phyloP scores from a whole-genome alignment of 116 monocot species.

The Dioscorea cayenensis region DNA sequence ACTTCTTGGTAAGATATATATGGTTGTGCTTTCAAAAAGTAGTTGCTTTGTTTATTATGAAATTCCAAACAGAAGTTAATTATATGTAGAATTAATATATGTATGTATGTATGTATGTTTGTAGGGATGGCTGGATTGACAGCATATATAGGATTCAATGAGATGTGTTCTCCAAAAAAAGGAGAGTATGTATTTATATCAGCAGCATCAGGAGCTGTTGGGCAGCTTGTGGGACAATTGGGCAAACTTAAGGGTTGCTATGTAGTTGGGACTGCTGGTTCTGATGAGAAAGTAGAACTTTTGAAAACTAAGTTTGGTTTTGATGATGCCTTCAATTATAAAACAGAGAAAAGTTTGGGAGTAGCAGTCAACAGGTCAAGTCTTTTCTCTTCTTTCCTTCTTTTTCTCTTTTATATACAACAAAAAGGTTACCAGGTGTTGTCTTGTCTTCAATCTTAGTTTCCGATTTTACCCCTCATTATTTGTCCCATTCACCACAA shows the following conservation, averaged over 20 bases:
- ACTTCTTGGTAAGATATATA: slow-evolving; percentile 38
- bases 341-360: slow-evolving; percentile 57
- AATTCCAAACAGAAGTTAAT: slow-evolving; percentile 5
- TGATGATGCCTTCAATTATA: slow-evolving; percentile 88
- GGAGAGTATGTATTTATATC: slow-evolving; percentile 27
- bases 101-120: too few relatives aligned
- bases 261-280: slow-evolving; percentile 28
- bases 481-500: too few relatives aligned
- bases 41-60: neutral
- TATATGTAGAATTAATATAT: slow-evolving; percentile 26
- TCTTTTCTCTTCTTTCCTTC: too few relatives aligned
- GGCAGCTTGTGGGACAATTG: slow-evolving; percentile 28
- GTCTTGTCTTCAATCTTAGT: too few relatives aligned
- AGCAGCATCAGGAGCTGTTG: slow-evolving; percentile 27
- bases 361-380: slow-evolving; percentile 57
- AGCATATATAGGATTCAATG: slow-evolving; percentile 27
- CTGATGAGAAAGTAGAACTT: slow-evolving; percentile 29
- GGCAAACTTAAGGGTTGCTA: slow-evolving; percentile 28
- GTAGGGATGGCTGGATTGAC: slow-evolving; percentile 10
- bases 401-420: neutral
- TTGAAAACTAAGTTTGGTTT: slow-evolving; percentile 75
- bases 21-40: neutral
- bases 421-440: too few relatives aligned
- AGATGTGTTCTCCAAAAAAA: slow-evolving; percentile 26
- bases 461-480: too few relatives aligned